Conservation (phyloP, 2,329 filamentous ascomycete genomes). For the Epichloe elymi region DNA sequence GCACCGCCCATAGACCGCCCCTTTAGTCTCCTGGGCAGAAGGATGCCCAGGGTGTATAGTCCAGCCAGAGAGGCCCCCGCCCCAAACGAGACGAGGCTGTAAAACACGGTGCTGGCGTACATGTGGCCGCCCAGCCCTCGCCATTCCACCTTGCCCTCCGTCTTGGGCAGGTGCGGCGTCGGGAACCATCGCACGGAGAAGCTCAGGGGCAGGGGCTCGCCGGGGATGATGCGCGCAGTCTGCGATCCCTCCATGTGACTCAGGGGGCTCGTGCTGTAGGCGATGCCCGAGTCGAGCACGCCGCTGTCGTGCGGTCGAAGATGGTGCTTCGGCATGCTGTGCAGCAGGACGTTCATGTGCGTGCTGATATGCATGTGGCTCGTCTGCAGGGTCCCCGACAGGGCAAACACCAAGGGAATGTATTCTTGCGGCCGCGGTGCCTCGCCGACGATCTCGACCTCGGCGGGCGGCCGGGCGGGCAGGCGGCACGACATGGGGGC, state of each 20-base stretch:
- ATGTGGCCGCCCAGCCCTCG: conserved; percentile 50
- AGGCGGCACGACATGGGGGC: conserved; percentile 85
- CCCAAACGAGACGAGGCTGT: conserved; percentile 44
- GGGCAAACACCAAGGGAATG: conserved; percentile 75
- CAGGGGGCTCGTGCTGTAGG: conserved; percentile 66
- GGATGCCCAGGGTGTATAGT: conserved; percentile 47
- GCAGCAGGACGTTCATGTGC: conserved; percentile 78
- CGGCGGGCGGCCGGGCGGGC: conserved; percentile 55
- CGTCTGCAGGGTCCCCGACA: conserved; percentile 78
- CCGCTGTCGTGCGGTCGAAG: conserved; percentile 54
- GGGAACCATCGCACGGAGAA: conserved; percentile 85
- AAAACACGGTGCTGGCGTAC: conserved; percentile 50
- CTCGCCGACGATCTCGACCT: conserved; percentile 42
- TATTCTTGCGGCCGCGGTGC: conserved; percentile 42
- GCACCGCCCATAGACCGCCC: conserved; percentile 40
- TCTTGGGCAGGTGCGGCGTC: conserved; percentile 54
- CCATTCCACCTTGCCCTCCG: conserved; percentile 53
- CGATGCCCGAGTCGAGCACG: conserved; percentile 74
- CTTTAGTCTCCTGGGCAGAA: conserved; percentile 40
- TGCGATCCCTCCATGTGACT: conserved; percentile 41
- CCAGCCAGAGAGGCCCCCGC: conserved; percentile 40
- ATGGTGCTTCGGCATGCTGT: conserved; percentile 51
- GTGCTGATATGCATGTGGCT: conserved; percentile 86
- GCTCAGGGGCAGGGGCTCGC: conserved; percentile 65
- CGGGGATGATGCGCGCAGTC: conserved; percentile 64